Conservation (phyloP, 1,139 yeast species). For the Taphrina communis region DNA sequence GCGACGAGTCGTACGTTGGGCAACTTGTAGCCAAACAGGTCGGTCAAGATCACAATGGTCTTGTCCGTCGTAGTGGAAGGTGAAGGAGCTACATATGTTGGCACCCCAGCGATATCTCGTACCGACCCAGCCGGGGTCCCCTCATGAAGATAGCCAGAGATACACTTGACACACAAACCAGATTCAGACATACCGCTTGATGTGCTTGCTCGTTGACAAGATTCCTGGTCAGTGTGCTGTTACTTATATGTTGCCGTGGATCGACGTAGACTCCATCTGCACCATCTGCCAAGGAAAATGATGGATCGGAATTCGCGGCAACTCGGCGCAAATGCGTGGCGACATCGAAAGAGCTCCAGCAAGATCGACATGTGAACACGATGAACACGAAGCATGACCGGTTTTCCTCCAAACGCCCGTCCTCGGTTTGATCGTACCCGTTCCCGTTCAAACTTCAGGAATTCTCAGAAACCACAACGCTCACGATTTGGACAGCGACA, state of each 20-base stretch:
- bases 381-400: conserved; percentile 11
- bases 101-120: conserved; percentile 23
- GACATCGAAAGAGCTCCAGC: neutral
- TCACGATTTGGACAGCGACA: neutral
- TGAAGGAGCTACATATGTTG: conserved; percentile 41
- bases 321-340: neutral
- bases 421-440: neutral
- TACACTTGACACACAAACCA: conserved; percentile 20
- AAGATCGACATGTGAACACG: neutral
- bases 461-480: conserved; percentile 12
- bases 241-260: neutral
- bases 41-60: conserved; percentile 41
- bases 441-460: conserved; percentile 1
- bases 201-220: neutral
- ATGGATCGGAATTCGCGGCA: neutral
- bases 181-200: neutral
- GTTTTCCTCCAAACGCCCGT: conserved; percentile 11
- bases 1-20: conserved; percentile 44
- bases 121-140: conserved; percentile 42
- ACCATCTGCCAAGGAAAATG: neutral
- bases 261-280: neutral
- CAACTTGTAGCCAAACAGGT: conserved; percentile 44
- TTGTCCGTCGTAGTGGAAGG: conserved; percentile 26
- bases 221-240: neutral
- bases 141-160: conserved; percentile 41